These are phyloP conservation scores for Suhomyces bribrorum DNA, from an alignment of 1,139 yeast genomes.

Conservation along the genomic window DNA sequence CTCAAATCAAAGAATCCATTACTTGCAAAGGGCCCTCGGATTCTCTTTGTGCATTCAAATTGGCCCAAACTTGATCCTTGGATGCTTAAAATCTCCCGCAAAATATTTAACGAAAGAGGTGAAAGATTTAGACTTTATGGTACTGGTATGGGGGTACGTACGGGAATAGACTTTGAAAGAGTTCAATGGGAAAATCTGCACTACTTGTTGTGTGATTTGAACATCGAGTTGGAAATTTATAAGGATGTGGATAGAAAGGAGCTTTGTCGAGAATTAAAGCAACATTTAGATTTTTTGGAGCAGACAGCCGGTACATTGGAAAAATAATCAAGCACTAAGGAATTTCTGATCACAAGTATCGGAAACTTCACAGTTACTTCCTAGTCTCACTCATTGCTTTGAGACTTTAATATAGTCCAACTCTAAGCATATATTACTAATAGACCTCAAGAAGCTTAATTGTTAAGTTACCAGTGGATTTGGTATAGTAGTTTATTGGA, in stretches of 20 bases:
- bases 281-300: slow-evolving; percentile 46
- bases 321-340: background rate
- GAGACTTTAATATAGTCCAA: no score
- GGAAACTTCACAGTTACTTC: no score
- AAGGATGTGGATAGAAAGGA: slow-evolving; percentile 44
- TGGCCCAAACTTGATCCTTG: slow-evolving; percentile 67
- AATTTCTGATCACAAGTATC: no score
- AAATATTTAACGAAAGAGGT: slow-evolving; percentile 45
- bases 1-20: slow-evolving; percentile 9
- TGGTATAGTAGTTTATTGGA: no score
- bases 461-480: no score
- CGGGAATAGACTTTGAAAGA: slow-evolving; percentile 61
- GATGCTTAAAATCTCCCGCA: slow-evolving; percentile 42
- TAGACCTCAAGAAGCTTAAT: no score
- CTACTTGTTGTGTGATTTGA: slow-evolving; percentile 55
- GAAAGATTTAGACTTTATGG: slow-evolving; percentile 55
- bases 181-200: slow-evolving; percentile 63
- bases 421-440: no score
- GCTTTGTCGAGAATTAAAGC: slow-evolving; percentile 50
- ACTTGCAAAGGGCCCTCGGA: slow-evolving; percentile 32
- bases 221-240: slow-evolving; percentile 47
- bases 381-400: no score
- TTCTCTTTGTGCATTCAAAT: slow-evolving; percentile 65
- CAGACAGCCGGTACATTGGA: slow-evolving; percentile 27
- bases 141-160: slow-evolving; percentile 49